These are phyloP conservation scores for Solanum ossicruentum DNA, from an alignment of 257 asterid genomes.

Conservation along the genomic window DNA sequence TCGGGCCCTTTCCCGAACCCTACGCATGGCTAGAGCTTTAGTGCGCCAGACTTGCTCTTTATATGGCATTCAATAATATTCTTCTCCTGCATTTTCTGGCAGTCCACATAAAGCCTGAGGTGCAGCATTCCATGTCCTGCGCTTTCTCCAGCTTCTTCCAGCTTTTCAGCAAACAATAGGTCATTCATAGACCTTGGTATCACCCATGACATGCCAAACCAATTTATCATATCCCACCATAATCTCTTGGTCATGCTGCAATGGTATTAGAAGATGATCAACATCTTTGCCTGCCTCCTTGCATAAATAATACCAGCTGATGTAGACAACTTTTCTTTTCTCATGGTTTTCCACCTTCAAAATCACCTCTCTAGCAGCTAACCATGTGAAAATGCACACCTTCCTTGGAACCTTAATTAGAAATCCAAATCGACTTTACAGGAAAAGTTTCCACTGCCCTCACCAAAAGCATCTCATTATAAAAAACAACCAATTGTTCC, in stretches of 20 bases:
- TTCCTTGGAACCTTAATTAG: neutral
- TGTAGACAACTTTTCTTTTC: neutral
- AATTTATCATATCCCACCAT: neutral
- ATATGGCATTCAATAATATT: too few relatives aligned
- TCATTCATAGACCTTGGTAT: neutral
- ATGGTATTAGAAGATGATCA: neutral
- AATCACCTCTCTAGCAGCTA: neutral
- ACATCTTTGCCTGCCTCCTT: neutral
- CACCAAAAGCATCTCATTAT: neutral
- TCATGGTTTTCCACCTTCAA: neutral
- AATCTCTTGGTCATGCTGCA: neutral
- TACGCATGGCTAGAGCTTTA: too few relatives aligned
- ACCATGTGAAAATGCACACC: neutral
- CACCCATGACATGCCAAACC: neutral
- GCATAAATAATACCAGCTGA: neutral
- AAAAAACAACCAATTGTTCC: neutral
- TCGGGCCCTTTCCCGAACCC: too few relatives aligned
- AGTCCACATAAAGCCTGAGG: neutral
- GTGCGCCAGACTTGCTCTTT: too few relatives aligned
- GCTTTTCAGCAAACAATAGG: neutral
- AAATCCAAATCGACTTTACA: neutral
- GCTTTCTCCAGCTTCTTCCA: neutral
- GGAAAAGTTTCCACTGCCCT: neutral
- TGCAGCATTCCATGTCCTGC: neutral
- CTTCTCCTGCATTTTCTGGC: too few relatives aligned